A percentile compares a stretch with the other conserved stretches of the same genome.
These are phyloP conservation scores for Mortierella sp. DNA, from an alignment of 371 early-diverging fungal species.

Conservation along the genomic window DNA sequence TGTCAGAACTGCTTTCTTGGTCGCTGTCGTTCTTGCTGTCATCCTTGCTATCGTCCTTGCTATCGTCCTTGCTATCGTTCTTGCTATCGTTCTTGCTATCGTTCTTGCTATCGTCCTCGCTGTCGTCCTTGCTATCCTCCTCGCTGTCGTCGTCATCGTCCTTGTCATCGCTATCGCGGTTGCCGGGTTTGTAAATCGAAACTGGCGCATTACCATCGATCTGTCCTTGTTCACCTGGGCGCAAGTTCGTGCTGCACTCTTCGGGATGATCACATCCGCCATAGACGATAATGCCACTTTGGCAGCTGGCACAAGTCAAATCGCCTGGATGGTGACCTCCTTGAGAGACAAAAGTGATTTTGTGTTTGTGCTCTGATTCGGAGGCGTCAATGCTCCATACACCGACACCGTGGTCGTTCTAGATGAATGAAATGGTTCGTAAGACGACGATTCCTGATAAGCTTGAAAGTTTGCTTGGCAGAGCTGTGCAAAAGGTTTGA, in stretches of 20 bases:
- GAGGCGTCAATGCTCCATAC: constrained; percentile 40
- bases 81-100: constrained; percentile 8
- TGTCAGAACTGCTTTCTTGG: no score
- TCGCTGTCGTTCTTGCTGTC: no score
- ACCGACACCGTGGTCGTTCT: constrained; percentile 33
- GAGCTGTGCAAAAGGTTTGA: not conserved
- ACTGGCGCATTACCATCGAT: constrained; percentile 26
- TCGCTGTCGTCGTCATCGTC: constrained; percentile 16
- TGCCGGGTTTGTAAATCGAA: constrained; percentile 25
- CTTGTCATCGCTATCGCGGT: constrained; percentile 11
- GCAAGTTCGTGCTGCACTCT: constrained; percentile 39
- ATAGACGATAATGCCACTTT: constrained; percentile 36
- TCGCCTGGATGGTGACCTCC: constrained; percentile 23
- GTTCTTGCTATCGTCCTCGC: constrained; percentile 14
- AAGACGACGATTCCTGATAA: no score
- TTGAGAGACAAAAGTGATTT: constrained; percentile 13
- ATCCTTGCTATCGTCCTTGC: no score
- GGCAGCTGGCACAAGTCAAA: constrained; percentile 45
- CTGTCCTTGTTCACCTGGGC: constrained; percentile 17
- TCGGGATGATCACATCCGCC: constrained; percentile 37
- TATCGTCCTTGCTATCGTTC: not conserved
- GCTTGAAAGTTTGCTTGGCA: no score
- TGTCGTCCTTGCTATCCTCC: no score
- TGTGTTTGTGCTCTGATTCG: constrained; percentile 4
- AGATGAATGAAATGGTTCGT: not conserved